Conservation (phyloP, 2,329 filamentous ascomycete species). For the Nemania sp. region DNA sequence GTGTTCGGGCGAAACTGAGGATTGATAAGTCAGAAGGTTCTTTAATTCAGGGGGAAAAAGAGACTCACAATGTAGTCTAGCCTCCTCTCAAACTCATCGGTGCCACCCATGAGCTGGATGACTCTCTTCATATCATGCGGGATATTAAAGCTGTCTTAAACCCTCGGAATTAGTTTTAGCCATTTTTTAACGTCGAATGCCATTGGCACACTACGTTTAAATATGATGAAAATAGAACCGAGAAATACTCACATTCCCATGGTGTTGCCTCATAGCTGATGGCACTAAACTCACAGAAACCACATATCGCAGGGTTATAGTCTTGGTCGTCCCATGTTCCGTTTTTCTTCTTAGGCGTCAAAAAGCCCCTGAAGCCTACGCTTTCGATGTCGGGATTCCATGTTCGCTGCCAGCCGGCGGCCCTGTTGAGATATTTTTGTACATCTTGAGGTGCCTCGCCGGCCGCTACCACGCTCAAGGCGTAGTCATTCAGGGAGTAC, state of each 20-base stretch:
- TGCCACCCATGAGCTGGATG: constrained; percentile 57
- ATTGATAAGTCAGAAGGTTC: not conserved
- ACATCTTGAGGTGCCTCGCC: constrained; percentile 56
- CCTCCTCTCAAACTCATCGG: constrained; percentile 54
- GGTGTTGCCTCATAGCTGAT: constrained; percentile 55
- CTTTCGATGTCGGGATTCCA: constrained; percentile 57
- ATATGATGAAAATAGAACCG: constrained; percentile 46
- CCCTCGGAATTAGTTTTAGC: too few relatives aligned
- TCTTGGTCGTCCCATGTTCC: constrained; percentile 44
- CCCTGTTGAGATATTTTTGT: constrained; percentile 56
- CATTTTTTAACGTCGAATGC: too few relatives aligned
- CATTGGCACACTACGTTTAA: constrained; percentile 51
- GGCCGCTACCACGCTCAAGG: constrained; percentile 56
- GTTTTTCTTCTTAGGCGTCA: constrained; percentile 56
- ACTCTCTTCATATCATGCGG: constrained; percentile 62
- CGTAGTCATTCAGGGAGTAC: constrained; percentile 64
- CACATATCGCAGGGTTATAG: constrained; percentile 57
- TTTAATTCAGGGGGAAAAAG: not conserved
- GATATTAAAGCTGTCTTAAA: too few relatives aligned
- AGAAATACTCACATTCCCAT: constrained; percentile 38
- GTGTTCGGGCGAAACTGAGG: constrained; percentile 22
- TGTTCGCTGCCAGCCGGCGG: constrained; percentile 63
- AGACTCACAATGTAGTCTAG: constrained; percentile 38
- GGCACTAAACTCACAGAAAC: constrained; percentile 52
- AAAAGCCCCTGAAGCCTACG: constrained; percentile 57